Percentiles rank a stretch among this genome's conserved stretches.
Conservation (phyloP, 2,329 filamentous ascomycete species). For the Dactylellina leptospora region DNA sequence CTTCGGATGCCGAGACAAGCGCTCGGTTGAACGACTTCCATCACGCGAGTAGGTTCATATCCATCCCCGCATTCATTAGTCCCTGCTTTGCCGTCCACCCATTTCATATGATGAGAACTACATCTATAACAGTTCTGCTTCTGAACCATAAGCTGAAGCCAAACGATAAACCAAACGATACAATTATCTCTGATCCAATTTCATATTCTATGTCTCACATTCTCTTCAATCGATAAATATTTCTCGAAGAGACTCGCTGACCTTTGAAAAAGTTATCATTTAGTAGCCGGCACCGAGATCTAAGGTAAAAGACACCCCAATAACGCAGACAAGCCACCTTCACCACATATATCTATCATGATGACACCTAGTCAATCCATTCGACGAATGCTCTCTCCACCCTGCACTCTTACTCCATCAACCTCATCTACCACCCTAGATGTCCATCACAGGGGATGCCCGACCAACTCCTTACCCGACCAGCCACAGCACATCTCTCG, state of each 20-base stretch:
- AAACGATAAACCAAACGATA: slow-evolving; percentile 54
- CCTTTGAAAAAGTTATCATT: neutral
- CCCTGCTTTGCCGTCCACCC: neutral
- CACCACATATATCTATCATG: slow-evolving; percentile 32
- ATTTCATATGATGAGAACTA: slow-evolving; percentile 50
- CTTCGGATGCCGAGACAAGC: slow-evolving; percentile 18
- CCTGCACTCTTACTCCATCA: slow-evolving; percentile 44
- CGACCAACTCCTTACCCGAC: slow-evolving; percentile 50
- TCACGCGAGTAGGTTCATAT: neutral
- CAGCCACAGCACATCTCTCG: slow-evolving; percentile 41
- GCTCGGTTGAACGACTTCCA: neutral
- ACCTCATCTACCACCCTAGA: slow-evolving; percentile 29
- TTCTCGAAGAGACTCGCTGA: slow-evolving; percentile 5
- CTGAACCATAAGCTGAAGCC: slow-evolving; percentile 54
- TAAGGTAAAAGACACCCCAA: slow-evolving; percentile 34
- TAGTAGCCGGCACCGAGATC: neutral
- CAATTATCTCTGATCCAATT: slow-evolving; percentile 48
- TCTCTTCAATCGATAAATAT: neutral
- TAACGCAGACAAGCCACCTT: neutral
- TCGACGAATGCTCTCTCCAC: slow-evolving; percentile 54
- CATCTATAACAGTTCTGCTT: slow-evolving; percentile 54
- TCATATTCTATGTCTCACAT: neutral
- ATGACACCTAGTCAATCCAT: slow-evolving; percentile 55
- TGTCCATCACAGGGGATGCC: slow-evolving; percentile 35
- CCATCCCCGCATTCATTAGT: neutral